phyloP scores from a whole-genome alignment of 1,284 basidiomycete species.

The Wallemia mellicola region DNA sequence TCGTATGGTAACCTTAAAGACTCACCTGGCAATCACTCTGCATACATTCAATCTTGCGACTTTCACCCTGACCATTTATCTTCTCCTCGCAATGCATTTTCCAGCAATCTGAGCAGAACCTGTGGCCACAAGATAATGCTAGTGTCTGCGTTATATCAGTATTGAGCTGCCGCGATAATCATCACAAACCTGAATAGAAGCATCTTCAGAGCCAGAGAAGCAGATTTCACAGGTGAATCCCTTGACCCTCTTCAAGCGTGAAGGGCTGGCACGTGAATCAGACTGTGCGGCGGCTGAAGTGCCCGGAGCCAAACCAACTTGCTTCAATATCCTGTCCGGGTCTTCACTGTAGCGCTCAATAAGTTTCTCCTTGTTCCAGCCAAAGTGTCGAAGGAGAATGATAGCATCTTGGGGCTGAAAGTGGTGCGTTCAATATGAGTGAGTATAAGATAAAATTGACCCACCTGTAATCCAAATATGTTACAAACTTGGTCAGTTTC shows the following conservation, averaged over 20 bases:
- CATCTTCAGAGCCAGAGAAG: conserved; percentile 33
- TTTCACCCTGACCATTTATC: conserved; percentile 68
- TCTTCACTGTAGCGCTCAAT: conserved; percentile 87
- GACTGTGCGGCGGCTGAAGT: conserved; percentile 10
- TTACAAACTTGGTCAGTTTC: conserved; percentile 5
- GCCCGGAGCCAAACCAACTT: conserved; percentile 29
- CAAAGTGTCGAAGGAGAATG: conserved; percentile 51
- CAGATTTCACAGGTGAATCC: conserved; percentile 67
- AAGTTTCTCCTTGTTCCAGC: conserved; percentile 90
- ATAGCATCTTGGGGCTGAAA: conserved; percentile 27
- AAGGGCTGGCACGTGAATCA: conserved; percentile 15
- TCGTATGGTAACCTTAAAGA: conserved; percentile 27
- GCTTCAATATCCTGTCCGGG: conserved; percentile 31
- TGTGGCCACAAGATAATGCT: conserved; percentile 43
- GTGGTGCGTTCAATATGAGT: not conserved
- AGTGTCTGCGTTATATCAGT: conserved; percentile 15
- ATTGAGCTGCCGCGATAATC: not conserved
- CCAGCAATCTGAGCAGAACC: conserved; percentile 70
- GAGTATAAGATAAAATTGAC: not conserved
- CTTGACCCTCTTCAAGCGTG: conserved; percentile 16
- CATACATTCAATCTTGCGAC: conserved; percentile 63
- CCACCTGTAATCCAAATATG: conserved; percentile 4
- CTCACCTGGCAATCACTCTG: conserved; percentile 55
- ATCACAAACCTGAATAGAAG: conserved; percentile 23
- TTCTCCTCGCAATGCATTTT: conserved; percentile 52